Conservation (phyloP, 2,329 filamentous ascomycete genomes). For the Aurifilum marmelostoma region DNA sequence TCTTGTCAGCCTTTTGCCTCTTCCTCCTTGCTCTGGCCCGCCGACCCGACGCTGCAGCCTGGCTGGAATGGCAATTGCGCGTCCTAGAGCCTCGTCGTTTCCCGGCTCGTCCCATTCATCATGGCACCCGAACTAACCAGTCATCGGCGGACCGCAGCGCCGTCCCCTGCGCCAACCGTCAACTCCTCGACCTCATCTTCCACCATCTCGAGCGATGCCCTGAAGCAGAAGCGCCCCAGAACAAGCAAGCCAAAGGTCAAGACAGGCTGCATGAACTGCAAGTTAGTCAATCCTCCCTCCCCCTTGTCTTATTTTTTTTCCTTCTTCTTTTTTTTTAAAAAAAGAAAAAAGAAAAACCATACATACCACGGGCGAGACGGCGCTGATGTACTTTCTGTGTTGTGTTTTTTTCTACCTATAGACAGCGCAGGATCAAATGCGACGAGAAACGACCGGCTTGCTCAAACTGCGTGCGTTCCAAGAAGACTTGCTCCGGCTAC, state of each 20-base stretch:
- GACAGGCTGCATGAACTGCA: slow-evolving; percentile 70
- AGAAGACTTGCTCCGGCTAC: slow-evolving; percentile 63
- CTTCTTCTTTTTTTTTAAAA: slow-evolving; percentile 9
- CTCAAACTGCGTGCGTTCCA: slow-evolving; percentile 61
- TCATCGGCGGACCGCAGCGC: slow-evolving; percentile 15
- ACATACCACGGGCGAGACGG: background rate
- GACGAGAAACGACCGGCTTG: slow-evolving; percentile 66
- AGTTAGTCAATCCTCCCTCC: slow-evolving; percentile 54
- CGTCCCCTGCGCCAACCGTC: slow-evolving; percentile 22
- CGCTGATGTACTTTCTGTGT: slow-evolving; percentile 26
- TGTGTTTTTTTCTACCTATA: slow-evolving; percentile 35
- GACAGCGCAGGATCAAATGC: slow-evolving; percentile 66
- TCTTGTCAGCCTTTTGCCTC: background rate
- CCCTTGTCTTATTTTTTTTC: slow-evolving; percentile 16
- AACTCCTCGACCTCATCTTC: slow-evolving; percentile 31
- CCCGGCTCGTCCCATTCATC: slow-evolving; percentile 9
- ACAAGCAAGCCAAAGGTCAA: slow-evolving; percentile 66
- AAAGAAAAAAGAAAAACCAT: too few species aligned
- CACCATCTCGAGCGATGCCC: slow-evolving; percentile 31
- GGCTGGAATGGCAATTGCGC: slow-evolving; percentile 26
- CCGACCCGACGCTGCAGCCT: background rate
- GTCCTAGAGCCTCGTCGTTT: slow-evolving; percentile 3
- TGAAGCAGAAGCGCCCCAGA: slow-evolving; percentile 46
- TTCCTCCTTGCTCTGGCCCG: background rate
- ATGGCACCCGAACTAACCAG: slow-evolving; percentile 23